Percentiles rank a stretch among this genome's conserved stretches.
Evolutionary conservation across 2,329 filamentous ascomycete genomes (phyloP).

Genomic region (Cryphonectria naterciae): DNA sequence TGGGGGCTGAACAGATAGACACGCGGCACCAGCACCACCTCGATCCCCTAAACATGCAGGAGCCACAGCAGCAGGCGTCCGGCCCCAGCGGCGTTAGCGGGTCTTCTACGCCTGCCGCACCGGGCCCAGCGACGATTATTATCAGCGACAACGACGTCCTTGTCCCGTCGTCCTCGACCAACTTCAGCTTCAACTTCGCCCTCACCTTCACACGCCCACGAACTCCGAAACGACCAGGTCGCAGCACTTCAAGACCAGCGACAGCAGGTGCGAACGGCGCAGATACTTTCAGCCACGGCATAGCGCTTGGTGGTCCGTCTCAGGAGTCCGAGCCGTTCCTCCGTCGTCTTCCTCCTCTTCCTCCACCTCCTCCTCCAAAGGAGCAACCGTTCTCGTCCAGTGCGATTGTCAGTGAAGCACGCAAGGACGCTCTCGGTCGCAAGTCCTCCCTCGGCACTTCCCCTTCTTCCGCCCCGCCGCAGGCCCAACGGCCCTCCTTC

Average conservation of each 20-base stretch:
- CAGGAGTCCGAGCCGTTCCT: neutral
- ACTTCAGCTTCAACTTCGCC: constrained; percentile 30
- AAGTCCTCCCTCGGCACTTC: constrained; percentile 46
- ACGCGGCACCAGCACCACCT: neutral
- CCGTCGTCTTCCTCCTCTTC: neutral
- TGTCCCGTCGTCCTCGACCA: constrained; percentile 21
- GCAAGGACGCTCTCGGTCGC: constrained; percentile 58
- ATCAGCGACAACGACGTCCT: constrained; percentile 27
- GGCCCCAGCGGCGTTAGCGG: neutral
- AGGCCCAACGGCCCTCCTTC: constrained; percentile 1
- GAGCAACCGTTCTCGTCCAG: neutral
- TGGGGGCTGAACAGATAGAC: neutral
- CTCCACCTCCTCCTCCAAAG: neutral
- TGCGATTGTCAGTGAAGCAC: constrained; percentile 29
- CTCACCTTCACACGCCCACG: constrained; percentile 27
- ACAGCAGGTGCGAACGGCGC: constrained; percentile 8
- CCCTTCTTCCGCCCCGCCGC: constrained; percentile 33
- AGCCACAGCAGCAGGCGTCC: neutral
- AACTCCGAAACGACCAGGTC: constrained; percentile 35
- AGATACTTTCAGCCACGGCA: constrained; percentile 21
- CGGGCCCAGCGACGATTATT: neutral
- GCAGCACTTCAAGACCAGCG: constrained; percentile 39
- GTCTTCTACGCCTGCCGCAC: neutral
- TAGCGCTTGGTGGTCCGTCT: constrained; percentile 26
- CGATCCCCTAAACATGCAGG: neutral